Percentiles rank a stretch among this genome's conserved stretches.
phyloP scores from a whole-genome alignment of 1,284 basidiomycete genomes.

The Somion occarium region DNA sequence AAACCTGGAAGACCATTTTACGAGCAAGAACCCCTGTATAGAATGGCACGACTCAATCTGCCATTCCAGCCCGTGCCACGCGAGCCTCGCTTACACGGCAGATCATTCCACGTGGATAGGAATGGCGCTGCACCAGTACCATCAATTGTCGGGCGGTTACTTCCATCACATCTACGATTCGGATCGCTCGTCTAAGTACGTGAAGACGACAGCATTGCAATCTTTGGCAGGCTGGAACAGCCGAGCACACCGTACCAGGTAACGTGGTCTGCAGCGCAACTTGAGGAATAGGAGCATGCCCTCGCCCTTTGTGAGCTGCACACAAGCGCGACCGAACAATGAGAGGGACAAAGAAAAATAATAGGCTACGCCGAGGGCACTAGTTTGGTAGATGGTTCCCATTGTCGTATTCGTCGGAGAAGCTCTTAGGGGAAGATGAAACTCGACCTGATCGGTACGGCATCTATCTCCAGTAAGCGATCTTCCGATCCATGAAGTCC shows the following conservation, averaged over 20 bases:
- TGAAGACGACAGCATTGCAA: neutral
- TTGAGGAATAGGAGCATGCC: neutral
- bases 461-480: conserved; percentile 4
- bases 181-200: neutral
- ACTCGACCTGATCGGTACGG: conserved; percentile 1
- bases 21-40: neutral
- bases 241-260: neutral
- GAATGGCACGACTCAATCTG: neutral
- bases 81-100: neutral
- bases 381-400: neutral
- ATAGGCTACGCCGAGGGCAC: neutral
- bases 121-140: neutral
- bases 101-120: neutral
- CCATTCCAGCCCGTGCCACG: neutral
- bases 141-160: neutral
- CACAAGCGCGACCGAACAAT: neutral
- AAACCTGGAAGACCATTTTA: too few relatives aligned
- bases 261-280: neutral
- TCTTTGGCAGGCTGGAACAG: neutral
- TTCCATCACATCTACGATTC: neutral
- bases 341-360: neutral
- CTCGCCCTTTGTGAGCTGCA: neutral
- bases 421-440: conserved; percentile 1
- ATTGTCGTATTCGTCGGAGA: neutral
- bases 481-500: neutral